A percentile compares a stretch with the other conserved stretches of the same genome.
These are phyloP conservation scores for Nemania sp. DNA, from an alignment of 2,329 filamentous ascomycete species.

Conservation along the genomic window DNA sequence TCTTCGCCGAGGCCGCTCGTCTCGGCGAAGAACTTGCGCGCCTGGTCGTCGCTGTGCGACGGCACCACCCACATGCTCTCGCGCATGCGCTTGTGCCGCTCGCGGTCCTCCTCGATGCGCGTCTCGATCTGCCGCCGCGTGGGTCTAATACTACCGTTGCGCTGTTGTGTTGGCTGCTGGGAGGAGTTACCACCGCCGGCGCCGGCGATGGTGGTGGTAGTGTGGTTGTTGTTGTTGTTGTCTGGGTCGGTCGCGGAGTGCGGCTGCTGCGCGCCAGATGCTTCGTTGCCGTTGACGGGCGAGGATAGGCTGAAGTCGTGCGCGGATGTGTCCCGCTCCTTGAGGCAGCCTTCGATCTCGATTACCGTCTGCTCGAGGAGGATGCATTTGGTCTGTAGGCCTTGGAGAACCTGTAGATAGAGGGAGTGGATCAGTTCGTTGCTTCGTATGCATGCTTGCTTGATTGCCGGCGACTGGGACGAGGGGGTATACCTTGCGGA, in stretches of 20 bases:
- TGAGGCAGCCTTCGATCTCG: conserved; percentile 83
- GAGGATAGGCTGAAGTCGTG: conserved; percentile 58
- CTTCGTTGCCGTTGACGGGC: conserved; percentile 48
- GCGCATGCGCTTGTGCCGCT: conserved; percentile 86
- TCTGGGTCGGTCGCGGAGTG: conserved; percentile 39
- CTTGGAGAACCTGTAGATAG: conserved; percentile 63
- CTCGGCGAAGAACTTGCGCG: conserved; percentile 83
- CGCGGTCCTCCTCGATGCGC: conserved; percentile 93
- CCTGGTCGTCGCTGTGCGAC: conserved; percentile 67
- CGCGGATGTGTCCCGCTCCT: conserved; percentile 71
- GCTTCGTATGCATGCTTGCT: neutral
- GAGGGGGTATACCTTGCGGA: conserved; percentile 70
- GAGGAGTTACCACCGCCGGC: conserved; percentile 10
- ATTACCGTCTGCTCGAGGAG: conserved; percentile 73
- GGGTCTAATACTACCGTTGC: conserved; percentile 53
- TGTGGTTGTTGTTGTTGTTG: too few relatives aligned
- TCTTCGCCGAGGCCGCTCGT: conserved; percentile 86
- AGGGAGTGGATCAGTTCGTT: conserved; percentile 10
- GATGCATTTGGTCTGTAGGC: conserved; percentile 70
- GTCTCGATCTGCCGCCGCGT: conserved; percentile 90
- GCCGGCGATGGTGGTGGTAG: too few relatives aligned
- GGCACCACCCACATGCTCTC: conserved; percentile 93
- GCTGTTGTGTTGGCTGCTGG: conserved; percentile 35
- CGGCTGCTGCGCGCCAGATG: conserved; percentile 23
- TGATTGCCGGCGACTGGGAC: too few relatives aligned